phyloP scores from a whole-genome alignment of 139 green algal genomes.

The Yamagishiella unicocca region DNA sequence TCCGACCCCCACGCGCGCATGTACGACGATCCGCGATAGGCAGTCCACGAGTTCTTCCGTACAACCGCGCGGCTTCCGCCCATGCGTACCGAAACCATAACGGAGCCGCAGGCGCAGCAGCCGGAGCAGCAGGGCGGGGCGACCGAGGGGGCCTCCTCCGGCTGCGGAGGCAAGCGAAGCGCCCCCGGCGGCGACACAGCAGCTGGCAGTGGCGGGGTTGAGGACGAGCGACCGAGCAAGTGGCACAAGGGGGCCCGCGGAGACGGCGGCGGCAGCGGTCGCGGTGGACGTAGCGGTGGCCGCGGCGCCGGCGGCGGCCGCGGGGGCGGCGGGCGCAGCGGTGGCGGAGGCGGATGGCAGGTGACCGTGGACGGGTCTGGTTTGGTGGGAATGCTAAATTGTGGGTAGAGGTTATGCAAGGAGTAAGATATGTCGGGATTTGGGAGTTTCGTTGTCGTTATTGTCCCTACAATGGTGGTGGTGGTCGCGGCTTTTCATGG shows the following conservation, averaged over 20 bases:
- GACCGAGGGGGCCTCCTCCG: too few relatives aligned
- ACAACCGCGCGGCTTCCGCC: slow-evolving; percentile 45
- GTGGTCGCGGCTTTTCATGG: too few relatives aligned
- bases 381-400: too few relatives aligned
- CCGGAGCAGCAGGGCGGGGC: background rate
- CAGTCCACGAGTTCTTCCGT: slow-evolving; percentile 63
- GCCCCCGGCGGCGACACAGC: background rate
- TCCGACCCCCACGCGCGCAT: too few relatives aligned
- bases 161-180: background rate
- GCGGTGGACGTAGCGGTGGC: background rate
- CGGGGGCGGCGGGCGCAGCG: too few relatives aligned
- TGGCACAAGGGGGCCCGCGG: background rate
- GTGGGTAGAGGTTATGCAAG: too few relatives aligned
- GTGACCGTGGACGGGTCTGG: too few relatives aligned
- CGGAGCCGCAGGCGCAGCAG: background rate
- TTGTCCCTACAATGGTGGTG: too few relatives aligned
- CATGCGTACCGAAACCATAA: slow-evolving; percentile 40
- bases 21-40: background rate
- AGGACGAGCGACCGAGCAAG: background rate
- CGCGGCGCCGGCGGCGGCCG: background rate
- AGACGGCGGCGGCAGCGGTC: background rate
- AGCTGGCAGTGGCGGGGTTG: background rate
- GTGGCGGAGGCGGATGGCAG: too few relatives aligned
- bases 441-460: too few relatives aligned
- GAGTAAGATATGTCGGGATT: too few relatives aligned